These are phyloP conservation scores for Cladorrhinum sp. DNA, from an alignment of 2,329 filamentous ascomycete species.

Conservation along the genomic window DNA sequence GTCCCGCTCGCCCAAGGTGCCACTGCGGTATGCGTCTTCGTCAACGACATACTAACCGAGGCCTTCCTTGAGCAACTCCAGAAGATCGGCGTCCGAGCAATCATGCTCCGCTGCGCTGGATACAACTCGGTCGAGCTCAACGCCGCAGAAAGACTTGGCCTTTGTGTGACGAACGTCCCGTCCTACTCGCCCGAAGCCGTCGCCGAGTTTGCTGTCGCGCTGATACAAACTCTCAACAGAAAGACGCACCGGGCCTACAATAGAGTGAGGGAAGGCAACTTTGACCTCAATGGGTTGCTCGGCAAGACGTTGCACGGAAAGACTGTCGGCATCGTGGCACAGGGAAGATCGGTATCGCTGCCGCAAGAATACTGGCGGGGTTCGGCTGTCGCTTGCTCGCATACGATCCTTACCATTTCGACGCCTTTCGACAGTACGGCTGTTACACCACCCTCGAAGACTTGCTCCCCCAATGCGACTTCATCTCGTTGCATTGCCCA, in stretches of 20 bases:
- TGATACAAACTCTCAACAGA: conserved; percentile 65
- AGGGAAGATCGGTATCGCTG: conserved; percentile 62
- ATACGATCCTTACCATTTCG: conserved; percentile 54
- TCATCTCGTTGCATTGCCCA: conserved; percentile 65
- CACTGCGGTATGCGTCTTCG: conserved; percentile 64
- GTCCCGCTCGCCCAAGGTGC: conserved; percentile 50
- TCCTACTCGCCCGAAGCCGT: conserved; percentile 68
- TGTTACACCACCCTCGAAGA: conserved; percentile 52
- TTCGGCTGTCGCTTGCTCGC: conserved; percentile 64
- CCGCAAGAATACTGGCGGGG: conserved; percentile 60
- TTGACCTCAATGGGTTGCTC: conserved; percentile 61
- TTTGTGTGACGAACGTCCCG: conserved; percentile 65
- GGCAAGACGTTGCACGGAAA: conserved; percentile 61
- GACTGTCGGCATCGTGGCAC: conserved; percentile 66
- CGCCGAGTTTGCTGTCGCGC: conserved; percentile 66
- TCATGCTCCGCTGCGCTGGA: conserved; percentile 66
- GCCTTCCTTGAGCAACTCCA: conserved; percentile 51
- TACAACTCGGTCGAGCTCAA: conserved; percentile 65
- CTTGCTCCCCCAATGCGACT: conserved; percentile 55
- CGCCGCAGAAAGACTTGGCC: conserved; percentile 50
- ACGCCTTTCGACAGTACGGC: conserved; percentile 49
- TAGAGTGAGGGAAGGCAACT: conserved; percentile 66
- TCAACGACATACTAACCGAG: conserved; percentile 58
- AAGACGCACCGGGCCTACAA: conserved; percentile 67
- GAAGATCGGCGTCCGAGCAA: conserved; percentile 49